Base-by-base conservation (phyloP, 768 basidiomycete species). In the Trametes cingulata region DNA sequence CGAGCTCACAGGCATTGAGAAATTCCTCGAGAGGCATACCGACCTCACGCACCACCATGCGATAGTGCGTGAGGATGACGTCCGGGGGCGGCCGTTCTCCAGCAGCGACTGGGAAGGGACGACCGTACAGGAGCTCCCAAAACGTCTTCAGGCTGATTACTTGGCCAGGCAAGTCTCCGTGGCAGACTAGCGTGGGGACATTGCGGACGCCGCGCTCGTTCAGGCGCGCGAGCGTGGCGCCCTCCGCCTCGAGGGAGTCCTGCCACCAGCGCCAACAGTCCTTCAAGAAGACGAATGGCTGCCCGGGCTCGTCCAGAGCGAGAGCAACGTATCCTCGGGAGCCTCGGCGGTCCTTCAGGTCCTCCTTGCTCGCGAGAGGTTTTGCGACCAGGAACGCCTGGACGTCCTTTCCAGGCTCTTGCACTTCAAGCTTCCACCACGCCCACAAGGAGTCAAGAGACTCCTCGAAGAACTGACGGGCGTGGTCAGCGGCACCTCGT, bases 1-100 rank as follows among this genome's bases (percentile, higher is more conserved):
- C 40, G 3, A 43, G 35, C 25, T 52, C 37, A 6, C 20, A 14
- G 1, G 35, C 49, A 12, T n/a, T 43, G 5, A n/a, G 33, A 50
- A 59, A 58, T 17, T 29, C 29, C 25, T 15, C 17, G 9, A 50
- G 36, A 0, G 48, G 48, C 14, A 24, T 20, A 6, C 61, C 46
- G 9, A 62, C 55, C 61, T 62, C 55, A 7, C 35, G 19, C 6
- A 62, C 55, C 7, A 62, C 50, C 17, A 62, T 35, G n/a, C 61
- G 49, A 24, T 62, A 56, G 50, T 62, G 61, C 9, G 35, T 6
- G 19, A 45, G 14, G 6, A 52, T 49, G 33, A 33, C 41, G 33
- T 13, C 37, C 42, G 6, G 35, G 6, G 20, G 35, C 1, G 39
- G 17, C 19, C 22, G 24, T 29, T 25, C 17, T 6, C 7, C 22